Conservation (phyloP, 768 basidiomycete genomes). For the Pleurotus ostreatus region DNA sequence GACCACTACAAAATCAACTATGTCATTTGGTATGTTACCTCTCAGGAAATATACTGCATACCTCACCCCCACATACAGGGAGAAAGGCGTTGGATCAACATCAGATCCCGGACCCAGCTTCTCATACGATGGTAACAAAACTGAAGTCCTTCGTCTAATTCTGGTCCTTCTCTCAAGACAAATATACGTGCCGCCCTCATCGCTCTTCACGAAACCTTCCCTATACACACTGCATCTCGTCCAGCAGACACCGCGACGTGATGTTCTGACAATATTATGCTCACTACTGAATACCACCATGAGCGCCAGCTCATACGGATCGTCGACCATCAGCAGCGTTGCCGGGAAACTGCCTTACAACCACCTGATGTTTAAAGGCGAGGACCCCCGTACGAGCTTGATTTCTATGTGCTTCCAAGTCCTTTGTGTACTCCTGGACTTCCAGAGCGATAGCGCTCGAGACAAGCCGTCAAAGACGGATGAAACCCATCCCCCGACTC, state of each 20-base stretch:
- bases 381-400: conserved; percentile 70
- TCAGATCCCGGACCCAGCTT: conserved; percentile 61
- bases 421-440: conserved; percentile 72
- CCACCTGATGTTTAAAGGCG: conserved; percentile 87
- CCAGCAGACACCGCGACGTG: conserved; percentile 69
- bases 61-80: conserved; percentile 46
- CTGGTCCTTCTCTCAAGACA: conserved; percentile 87
- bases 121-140: conserved; percentile 74
- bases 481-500: conserved; percentile 40
- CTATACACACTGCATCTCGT: conserved; percentile 76
- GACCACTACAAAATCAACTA: conserved; percentile 84
- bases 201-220: conserved; percentile 69
- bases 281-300: conserved; percentile 89
- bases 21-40: conserved; percentile 68
- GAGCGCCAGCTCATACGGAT: conserved; percentile 54
- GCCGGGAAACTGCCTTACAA: conserved; percentile 84
- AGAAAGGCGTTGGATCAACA: conserved; percentile 92
- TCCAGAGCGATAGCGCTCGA: conserved; percentile 71
- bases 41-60: not conserved
- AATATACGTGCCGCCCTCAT: conserved; percentile 74
- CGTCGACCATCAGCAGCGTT: conserved; percentile 59
- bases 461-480: conserved; percentile 41
- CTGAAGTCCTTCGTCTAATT: conserved; percentile 85
- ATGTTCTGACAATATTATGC: conserved; percentile 90
- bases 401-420: conserved; percentile 76